Evolutionary conservation across 164 flowering plant species (phyloP).

Genomic region (Brasenia schreberi): DNA sequence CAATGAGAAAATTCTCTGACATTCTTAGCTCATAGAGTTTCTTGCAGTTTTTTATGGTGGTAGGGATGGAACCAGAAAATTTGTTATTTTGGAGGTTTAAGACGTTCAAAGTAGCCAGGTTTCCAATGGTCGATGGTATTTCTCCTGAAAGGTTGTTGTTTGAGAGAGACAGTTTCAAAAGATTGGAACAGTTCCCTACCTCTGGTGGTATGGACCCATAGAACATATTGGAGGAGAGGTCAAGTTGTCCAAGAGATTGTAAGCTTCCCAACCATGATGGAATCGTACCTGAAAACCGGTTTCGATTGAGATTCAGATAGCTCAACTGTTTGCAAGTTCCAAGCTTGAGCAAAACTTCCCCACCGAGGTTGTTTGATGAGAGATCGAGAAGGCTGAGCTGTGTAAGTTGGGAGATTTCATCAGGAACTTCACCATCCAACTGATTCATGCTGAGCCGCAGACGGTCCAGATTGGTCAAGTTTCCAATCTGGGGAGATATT

Average conservation of each 20-base stretch:
- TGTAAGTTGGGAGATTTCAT: slow-evolving; percentile 39
- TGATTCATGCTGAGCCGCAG: slow-evolving; percentile 67
- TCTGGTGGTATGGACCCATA: slow-evolving; percentile 47
- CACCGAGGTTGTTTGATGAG: slow-evolving; percentile 54
- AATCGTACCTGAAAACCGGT: slow-evolving; percentile 36
- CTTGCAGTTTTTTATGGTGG: slow-evolving; percentile 46
- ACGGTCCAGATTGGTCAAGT: slow-evolving; percentile 43
- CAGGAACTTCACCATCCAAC: slow-evolving; percentile 45
- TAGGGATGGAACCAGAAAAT: slow-evolving; percentile 65
- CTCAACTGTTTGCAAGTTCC: slow-evolving; percentile 36
- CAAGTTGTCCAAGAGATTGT: slow-evolving; percentile 60
- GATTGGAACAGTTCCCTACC: slow-evolving; percentile 50
- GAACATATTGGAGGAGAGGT: slow-evolving; percentile 64
- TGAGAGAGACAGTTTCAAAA: slow-evolving; percentile 62
- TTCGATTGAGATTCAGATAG: slow-evolving; percentile 49
- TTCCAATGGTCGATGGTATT: slow-evolving; percentile 67
- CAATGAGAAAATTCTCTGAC: slow-evolving; percentile 48
- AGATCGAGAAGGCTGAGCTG: slow-evolving; percentile 65
- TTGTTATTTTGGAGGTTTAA: slow-evolving; percentile 58
- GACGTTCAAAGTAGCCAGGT: slow-evolving; percentile 57
- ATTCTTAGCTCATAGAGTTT: slow-evolving; percentile 75
- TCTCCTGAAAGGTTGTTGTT: slow-evolving; percentile 53
- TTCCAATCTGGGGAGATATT: slow-evolving; percentile 44
- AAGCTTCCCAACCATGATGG: slow-evolving; percentile 66
- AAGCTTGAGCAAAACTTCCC: slow-evolving; percentile 31